Conservation (phyloP, 805 yeast genomes). For the Monosporozyma servazzii region DNA sequence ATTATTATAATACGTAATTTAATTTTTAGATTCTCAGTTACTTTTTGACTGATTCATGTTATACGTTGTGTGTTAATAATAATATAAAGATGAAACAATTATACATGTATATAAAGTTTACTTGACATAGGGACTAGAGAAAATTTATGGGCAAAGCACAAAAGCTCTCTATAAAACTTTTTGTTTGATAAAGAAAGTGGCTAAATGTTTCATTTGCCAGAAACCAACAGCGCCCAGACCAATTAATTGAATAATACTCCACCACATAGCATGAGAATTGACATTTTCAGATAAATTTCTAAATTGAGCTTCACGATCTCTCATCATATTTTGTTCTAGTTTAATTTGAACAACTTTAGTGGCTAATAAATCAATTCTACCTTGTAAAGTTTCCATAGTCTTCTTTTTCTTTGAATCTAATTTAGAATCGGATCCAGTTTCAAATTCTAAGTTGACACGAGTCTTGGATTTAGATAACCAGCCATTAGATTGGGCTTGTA, state of each 20-base stretch:
- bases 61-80: not conserved
- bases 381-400: slow-evolving; percentile 47
- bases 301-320: slow-evolving; percentile 66
- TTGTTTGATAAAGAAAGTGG: slow-evolving; percentile 71
- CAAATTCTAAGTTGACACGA: slow-evolving; percentile 54
- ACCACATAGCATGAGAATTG: slow-evolving; percentile 59
- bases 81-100: not conserved
- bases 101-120: not conserved
- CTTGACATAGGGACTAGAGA: not conserved
- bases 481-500: slow-evolving; percentile 43
- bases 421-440: slow-evolving; percentile 53
- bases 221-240: slow-evolving; percentile 59
- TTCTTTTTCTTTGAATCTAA: slow-evolving; percentile 61
- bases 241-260: slow-evolving; percentile 60
- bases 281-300: slow-evolving; percentile 66
- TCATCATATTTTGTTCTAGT: slow-evolving; percentile 56
- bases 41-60: not conserved
- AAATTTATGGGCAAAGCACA: not conserved
- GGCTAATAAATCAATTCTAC: slow-evolving; percentile 46
- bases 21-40: not conserved
- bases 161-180: slow-evolving; percentile 33
- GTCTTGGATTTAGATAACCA: slow-evolving; percentile 55
- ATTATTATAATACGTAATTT: not conserved
- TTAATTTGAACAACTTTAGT: slow-evolving; percentile 50
- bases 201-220: slow-evolving; percentile 67